A percentile compares a stretch with the other conserved stretches of the same genome.
phyloP scores from a whole-genome alignment of 345 rosid genomes.

The Eucalyptus erythrocorys region DNA sequence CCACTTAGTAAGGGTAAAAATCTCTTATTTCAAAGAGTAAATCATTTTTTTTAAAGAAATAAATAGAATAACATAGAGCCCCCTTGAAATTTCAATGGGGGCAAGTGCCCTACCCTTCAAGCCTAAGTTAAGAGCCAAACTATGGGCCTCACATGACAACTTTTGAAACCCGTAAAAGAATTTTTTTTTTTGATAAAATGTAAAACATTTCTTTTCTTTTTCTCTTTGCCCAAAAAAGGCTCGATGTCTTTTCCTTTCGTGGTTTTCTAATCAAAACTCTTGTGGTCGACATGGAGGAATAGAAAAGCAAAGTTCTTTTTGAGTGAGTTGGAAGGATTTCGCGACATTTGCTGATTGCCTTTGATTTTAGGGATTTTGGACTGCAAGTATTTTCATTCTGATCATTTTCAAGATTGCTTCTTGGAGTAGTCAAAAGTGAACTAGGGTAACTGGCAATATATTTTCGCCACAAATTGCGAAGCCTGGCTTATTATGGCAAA shows the following conservation, averaged over 20 bases:
- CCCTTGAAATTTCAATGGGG: neutral
- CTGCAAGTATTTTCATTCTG: neutral
- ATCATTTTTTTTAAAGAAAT: too few species aligned
- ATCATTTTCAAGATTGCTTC: neutral
- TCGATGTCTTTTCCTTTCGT: neutral
- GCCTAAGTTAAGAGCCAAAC: neutral
- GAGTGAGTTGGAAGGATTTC: neutral
- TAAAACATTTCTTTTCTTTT: neutral
- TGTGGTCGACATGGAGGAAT: neutral
- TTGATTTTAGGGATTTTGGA: neutral
- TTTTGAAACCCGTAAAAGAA: neutral
- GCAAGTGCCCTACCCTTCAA: neutral
- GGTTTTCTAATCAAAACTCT: neutral
- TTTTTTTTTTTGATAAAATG: too few species aligned
- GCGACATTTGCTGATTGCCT: neutral
- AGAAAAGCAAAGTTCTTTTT: neutral
- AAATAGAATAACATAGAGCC: too few species aligned
- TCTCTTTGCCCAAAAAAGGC: neutral
- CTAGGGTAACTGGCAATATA: neutral
- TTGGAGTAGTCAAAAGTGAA: neutral
- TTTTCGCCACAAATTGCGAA: neutral
- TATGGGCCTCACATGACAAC: neutral
- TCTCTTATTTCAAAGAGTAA: too few species aligned
- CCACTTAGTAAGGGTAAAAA: too few species aligned
- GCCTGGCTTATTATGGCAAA: neutral